A percentile compares a stretch with the other conserved stretches of the same genome.
These are phyloP conservation scores for Ophiostoma novo-ulmi DNA, from an alignment of 2,329 filamentous ascomycete species.

Conservation along the genomic window DNA sequence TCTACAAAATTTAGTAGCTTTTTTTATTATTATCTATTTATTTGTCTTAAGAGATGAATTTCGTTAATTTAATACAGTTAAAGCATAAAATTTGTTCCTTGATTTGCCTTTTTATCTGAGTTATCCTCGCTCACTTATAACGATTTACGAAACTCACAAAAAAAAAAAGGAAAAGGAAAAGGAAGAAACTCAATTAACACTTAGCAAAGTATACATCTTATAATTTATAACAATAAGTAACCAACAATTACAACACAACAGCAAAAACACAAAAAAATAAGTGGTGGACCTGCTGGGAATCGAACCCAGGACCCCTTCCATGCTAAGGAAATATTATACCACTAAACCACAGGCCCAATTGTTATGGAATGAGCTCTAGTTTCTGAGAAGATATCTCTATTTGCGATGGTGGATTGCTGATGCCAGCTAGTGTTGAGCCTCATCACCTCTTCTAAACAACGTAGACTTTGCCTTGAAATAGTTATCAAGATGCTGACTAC, in stretches of 20 bases:
- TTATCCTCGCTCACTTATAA: too few species aligned
- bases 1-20: too few species aligned
- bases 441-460: neutral
- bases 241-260: neutral
- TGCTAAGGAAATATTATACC: slow-evolving; percentile 1
- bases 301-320: neutral
- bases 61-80: too few species aligned
- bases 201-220: neutral
- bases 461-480: neutral
- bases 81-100: too few species aligned
- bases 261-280: neutral
- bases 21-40: too few species aligned
- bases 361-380: neutral
- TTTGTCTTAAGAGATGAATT: too few species aligned
- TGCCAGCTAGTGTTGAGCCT: neutral
- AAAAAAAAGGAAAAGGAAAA: too few species aligned
- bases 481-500: too few species aligned
- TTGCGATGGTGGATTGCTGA: neutral
- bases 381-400: neutral
- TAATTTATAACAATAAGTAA: neutral
- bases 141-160: too few species aligned
- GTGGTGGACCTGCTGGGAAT: neutral
- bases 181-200: too few species aligned
- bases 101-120: too few species aligned
- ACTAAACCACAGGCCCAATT: neutral